Conservation (phyloP, 176 grass and related monocot species). For the Phyllostachys edulis region DNA sequence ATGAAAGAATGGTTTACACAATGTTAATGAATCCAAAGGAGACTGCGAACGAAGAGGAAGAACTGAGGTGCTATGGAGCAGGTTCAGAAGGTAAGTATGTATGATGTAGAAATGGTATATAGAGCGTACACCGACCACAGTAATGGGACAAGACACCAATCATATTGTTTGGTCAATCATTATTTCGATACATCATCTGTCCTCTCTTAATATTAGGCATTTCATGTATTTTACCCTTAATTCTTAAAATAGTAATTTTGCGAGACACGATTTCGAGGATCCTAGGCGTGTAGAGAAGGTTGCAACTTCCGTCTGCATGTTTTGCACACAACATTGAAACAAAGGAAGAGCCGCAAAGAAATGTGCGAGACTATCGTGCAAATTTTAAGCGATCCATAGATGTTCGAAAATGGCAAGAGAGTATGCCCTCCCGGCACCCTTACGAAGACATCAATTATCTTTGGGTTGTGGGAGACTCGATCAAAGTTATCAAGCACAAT, state of each 20-base stretch:
- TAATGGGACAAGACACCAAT: too few species aligned
- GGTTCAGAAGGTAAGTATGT: too few species aligned
- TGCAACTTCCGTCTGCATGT: conserved; percentile 83
- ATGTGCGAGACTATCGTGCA: conserved; percentile 75
- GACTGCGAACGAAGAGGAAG: too few species aligned
- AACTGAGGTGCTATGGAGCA: too few species aligned
- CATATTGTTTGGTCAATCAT: neutral
- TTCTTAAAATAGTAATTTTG: conserved; percentile 30
- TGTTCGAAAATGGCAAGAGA: conserved; percentile 91
- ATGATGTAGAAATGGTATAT: too few species aligned
- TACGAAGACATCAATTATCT: conserved; percentile 93
- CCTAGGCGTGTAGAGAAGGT: conserved; percentile 73
- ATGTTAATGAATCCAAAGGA: too few species aligned
- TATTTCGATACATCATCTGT: neutral
- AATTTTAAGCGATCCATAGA: conserved; percentile 95
- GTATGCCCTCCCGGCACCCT: conserved; percentile 79
- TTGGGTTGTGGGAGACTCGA: conserved; percentile 93
- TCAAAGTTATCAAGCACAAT: conserved; percentile 87
- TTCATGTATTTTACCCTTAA: conserved; percentile 16
- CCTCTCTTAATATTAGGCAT: conserved; percentile 24
- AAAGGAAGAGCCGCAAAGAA: conserved; percentile 82
- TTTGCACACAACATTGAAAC: conserved; percentile 98
- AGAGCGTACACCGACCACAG: too few species aligned
- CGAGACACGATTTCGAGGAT: conserved; percentile 94
- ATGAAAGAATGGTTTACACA: too few species aligned